phyloP scores from a whole-genome alignment of 2,329 filamentous ascomycete genomes.

The Fonsecaea multimorphosa region DNA sequence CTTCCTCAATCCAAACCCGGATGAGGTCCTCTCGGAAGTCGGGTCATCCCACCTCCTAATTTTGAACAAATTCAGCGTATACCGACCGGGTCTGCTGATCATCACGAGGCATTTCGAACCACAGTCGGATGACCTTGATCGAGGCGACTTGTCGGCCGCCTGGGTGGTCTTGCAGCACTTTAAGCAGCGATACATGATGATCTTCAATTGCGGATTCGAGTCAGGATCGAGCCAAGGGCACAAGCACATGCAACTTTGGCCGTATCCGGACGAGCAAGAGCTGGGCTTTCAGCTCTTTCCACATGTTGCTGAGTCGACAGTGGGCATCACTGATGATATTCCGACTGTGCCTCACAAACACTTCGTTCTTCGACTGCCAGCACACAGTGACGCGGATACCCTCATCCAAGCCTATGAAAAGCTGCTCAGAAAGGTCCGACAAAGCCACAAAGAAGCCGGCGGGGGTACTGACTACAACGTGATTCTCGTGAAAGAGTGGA shows the following conservation, averaged over 20 bases:
- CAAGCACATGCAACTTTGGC: conserved; percentile 55
- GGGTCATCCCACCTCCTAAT: conserved; percentile 38
- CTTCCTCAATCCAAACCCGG: conserved; percentile 40
- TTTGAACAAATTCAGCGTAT: conserved; percentile 41
- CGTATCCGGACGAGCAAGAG: conserved; percentile 40
- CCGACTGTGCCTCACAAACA: conserved; percentile 40
- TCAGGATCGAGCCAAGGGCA: conserved; percentile 53
- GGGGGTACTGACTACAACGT: conserved; percentile 41
- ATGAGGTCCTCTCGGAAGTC: conserved; percentile 37
- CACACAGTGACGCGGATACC: conserved; percentile 15
- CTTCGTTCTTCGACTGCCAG: conserved; percentile 41
- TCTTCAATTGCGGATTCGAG: conserved; percentile 56
- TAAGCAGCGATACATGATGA: conserved; percentile 45
- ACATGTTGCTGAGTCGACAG: conserved; percentile 34
- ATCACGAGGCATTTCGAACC: conserved; percentile 48
- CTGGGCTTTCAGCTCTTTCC: conserved; percentile 39
- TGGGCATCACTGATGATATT: conserved; percentile 34
- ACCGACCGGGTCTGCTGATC: conserved; percentile 47
- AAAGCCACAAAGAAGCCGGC: conserved; percentile 31
- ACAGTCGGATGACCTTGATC: conserved; percentile 49
- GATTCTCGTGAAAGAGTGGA: conserved; percentile 41
- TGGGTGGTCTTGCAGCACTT: conserved; percentile 47
- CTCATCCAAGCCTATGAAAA: conserved; percentile 35
- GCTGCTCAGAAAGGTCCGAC: conserved; percentile 37
- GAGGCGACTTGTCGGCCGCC: conserved; percentile 46